Evolutionary conservation across 2,329 filamentous ascomycete genomes (phyloP).

Genomic region (Aspergillus felis): DNA sequence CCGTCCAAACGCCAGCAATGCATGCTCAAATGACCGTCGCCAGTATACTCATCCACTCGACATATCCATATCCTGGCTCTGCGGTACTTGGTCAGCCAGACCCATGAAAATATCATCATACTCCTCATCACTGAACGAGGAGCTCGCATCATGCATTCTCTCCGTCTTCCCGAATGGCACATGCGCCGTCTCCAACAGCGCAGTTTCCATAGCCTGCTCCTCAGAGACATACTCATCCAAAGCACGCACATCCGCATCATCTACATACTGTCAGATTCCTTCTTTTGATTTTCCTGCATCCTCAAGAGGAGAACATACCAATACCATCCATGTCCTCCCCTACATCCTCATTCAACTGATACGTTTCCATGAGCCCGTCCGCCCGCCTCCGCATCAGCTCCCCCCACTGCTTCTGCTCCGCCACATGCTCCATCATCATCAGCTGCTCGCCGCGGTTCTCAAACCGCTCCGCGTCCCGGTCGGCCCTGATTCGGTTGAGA

Average conservation of each 20-base stretch:
- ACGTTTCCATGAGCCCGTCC: constrained; percentile 20
- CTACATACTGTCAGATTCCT: constrained; percentile 4
- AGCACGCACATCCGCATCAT: constrained; percentile 26
- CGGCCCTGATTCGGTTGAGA: constrained; percentile 39
- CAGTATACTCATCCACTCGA: constrained; percentile 18
- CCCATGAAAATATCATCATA: constrained; percentile 64
- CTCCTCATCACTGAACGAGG: constrained; percentile 51
- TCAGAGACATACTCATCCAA: constrained; percentile 35
- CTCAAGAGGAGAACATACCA: constrained; percentile 16
- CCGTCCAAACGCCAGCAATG: constrained; percentile 1
- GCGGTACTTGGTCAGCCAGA: constrained; percentile 47
- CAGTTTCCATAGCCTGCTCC: constrained; percentile 32
- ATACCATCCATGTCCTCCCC: constrained; percentile 22
- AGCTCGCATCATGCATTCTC: constrained; percentile 8
- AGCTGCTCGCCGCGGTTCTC: constrained; percentile 41
- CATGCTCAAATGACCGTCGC: not conserved
- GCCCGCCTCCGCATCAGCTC: constrained; percentile 34
- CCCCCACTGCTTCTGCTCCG: constrained; percentile 37
- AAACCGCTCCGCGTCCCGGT: constrained; percentile 37
- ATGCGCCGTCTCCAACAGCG: constrained; percentile 18
- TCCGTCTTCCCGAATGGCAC: not conserved
- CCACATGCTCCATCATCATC: constrained; percentile 40
- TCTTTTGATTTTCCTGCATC: not conserved
- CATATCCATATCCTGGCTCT: constrained; percentile 38
- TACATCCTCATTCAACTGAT: constrained; percentile 14